Evolutionary conservation across 805 yeast genomes (phyloP), one percentile per base, ranked within the genome.

Genomic region (Ogataea parapolymorpha): DNA sequence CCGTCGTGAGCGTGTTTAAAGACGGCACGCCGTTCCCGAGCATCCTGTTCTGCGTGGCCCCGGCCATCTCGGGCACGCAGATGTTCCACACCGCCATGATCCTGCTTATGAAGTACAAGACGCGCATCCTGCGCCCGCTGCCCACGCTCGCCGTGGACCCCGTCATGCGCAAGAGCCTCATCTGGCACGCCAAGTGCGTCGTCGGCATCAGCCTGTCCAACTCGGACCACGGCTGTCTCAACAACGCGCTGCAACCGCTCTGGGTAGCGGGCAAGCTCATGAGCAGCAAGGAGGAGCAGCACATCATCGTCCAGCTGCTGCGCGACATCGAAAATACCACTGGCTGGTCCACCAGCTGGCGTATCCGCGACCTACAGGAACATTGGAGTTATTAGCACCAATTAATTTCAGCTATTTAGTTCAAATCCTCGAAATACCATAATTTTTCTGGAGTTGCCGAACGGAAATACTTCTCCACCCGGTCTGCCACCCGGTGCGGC

Each of bases 401-500:
- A 8, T 26, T 27, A 20, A 2, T 20, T 20, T 7, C 22, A 20
- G 22, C 22, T 20, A 20, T 7, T 20, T 22, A 46, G 38, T 61
- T 62, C 41, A 62, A 44, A 23, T 62, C 66, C 36, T 56, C 58
- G 49, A 63, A 63, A 26, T 54, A 58, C 51, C 60, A 55, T 34
- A 53, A 33, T 9, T 53, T 13, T 5, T 45, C 51, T 3, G 47
- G 38, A 34, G 51, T 52, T 12, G 33, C 31, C 17, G 42, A 26
- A 28, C 41, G 29, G 29, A 49, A 49, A 46, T 65, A 68, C 2
- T 41, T 27, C 28, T 48, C 50, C n/a, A 65, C 58, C 41, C 61
- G 62, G 9, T 39, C 43, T 55, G 93, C 91, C 65, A 93, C 75
- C 51, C 95, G 95, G 65, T 85, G 96, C 49, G 89, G 82, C 40